Conservation (phyloP, 2,329 filamentous ascomycete genomes). For the Xylaria sp. region DNA sequence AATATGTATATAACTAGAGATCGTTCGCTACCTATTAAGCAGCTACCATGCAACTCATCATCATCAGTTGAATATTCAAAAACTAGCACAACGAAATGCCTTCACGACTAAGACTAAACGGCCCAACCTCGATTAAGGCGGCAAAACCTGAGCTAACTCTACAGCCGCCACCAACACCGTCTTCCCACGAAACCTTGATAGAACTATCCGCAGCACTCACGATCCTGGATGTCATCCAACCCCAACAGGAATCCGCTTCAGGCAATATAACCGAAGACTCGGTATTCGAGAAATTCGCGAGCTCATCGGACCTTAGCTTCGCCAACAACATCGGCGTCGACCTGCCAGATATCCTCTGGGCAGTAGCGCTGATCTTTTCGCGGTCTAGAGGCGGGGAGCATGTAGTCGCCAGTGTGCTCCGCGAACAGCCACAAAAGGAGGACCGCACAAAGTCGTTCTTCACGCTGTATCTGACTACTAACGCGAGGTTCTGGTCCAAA, state of each 20-base stretch:
- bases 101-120: not conserved
- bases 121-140: not conserved
- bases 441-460: not conserved
- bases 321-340: not conserved
- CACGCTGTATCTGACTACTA: not conserved
- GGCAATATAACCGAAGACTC: not conserved
- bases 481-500: not conserved
- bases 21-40: no score
- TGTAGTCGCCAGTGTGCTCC: conserved; percentile 14
- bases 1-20: conserved; percentile 6
- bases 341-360: conserved; percentile 3
- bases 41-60: not conserved
- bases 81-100: not conserved
- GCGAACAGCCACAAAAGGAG: not conserved
- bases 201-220: not conserved
- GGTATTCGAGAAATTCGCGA: not conserved
- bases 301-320: not conserved
- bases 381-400: not conserved
- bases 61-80: not conserved
- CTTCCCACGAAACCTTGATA: not conserved
- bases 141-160: not conserved
- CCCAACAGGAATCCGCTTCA: not conserved
- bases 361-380: conserved; percentile 6
- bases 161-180: not conserved
- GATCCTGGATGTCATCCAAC: not conserved